Conservation (phyloP, 805 yeast species). For the Scheffersomyces spartinae region DNA sequence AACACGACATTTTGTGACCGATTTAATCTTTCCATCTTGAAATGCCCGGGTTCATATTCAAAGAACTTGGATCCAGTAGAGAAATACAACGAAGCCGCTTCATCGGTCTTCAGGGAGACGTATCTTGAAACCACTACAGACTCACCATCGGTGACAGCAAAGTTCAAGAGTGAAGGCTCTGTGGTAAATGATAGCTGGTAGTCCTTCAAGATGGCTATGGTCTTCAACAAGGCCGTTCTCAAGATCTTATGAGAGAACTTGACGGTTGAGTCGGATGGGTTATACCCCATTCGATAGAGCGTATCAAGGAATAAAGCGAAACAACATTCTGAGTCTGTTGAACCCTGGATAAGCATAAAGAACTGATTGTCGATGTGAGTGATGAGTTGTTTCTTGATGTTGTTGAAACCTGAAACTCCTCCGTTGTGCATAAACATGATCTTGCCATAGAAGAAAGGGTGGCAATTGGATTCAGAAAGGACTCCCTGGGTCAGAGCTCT, state of each 20-base stretch:
- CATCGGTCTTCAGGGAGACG: constrained; percentile 80
- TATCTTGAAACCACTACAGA: constrained; percentile 81
- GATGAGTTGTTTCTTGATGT: constrained; percentile 63
- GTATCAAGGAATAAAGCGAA: constrained; percentile 82
- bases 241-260: constrained; percentile 42
- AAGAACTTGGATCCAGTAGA: constrained; percentile 87
- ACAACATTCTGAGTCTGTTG: constrained; percentile 93
- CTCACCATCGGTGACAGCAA: constrained; percentile 91
- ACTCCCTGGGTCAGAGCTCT: constrained; percentile 95
- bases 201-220: constrained; percentile 62
- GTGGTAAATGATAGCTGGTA: constrained; percentile 61
- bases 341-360: constrained; percentile 75
- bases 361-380: constrained; percentile 70
- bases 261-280: constrained; percentile 35
- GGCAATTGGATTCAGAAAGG: constrained; percentile 90
- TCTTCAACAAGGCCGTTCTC: constrained; percentile 56
- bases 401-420: constrained; percentile 60
- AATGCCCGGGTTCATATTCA: constrained; percentile 85
- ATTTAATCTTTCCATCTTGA: constrained; percentile 87
- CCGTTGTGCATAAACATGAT: constrained; percentile 98
- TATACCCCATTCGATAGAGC: constrained; percentile 60
- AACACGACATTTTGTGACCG: constrained; percentile 90
- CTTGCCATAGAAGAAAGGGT: constrained; percentile 82
- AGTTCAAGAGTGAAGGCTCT: constrained; percentile 75
- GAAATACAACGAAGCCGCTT: constrained; percentile 93